Percentiles rank a stretch among this genome's conserved stretches.
Evolutionary conservation across 352 stramenopile species (phyloP).

Genomic region (Phytophthora hybrid): DNA sequence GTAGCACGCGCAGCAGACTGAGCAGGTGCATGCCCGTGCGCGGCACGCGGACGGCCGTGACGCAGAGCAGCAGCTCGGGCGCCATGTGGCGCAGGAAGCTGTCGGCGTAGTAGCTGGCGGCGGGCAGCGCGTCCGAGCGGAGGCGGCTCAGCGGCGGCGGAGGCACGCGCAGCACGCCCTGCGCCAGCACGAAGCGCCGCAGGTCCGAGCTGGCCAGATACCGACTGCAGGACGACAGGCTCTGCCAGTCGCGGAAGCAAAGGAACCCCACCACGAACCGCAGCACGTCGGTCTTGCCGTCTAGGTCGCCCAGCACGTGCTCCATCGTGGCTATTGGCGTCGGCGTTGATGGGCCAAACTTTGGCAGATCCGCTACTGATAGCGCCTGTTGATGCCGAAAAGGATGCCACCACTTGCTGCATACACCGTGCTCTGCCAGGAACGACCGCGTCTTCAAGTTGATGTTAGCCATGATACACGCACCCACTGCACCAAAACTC

Average conservation of each 20-base stretch:
- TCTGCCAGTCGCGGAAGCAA: constrained; percentile 46
- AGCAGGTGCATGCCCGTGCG: constrained; percentile 55
- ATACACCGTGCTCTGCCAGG: no score
- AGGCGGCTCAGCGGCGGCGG: constrained; percentile 29
- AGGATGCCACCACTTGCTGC: no score
- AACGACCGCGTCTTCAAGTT: no score
- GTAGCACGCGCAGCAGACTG: constrained; percentile 46
- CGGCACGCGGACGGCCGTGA: constrained; percentile 42
- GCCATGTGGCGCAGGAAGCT: constrained; percentile 45
- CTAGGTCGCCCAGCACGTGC: constrained; percentile 44
- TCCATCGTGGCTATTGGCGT: constrained; percentile 32
- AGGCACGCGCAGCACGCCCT: constrained; percentile 49
- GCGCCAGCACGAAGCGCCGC: constrained; percentile 52
- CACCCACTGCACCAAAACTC: no score
- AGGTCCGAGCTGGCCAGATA: constrained; percentile 44
- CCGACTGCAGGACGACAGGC: constrained; percentile 47
- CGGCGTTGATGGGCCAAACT: background rate
- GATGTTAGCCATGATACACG: no score
- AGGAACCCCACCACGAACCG: constrained; percentile 52
- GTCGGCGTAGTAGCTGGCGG: constrained; percentile 46
- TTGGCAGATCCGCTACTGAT: no score
- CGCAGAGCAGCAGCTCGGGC: constrained; percentile 40
- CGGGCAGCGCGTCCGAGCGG: constrained; percentile 21
- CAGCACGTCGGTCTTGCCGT: constrained; percentile 55
- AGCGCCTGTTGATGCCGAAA: no score